Base-by-base conservation (phyloP, 345 rosid genomes). In the Moringa oleifera region DNA sequence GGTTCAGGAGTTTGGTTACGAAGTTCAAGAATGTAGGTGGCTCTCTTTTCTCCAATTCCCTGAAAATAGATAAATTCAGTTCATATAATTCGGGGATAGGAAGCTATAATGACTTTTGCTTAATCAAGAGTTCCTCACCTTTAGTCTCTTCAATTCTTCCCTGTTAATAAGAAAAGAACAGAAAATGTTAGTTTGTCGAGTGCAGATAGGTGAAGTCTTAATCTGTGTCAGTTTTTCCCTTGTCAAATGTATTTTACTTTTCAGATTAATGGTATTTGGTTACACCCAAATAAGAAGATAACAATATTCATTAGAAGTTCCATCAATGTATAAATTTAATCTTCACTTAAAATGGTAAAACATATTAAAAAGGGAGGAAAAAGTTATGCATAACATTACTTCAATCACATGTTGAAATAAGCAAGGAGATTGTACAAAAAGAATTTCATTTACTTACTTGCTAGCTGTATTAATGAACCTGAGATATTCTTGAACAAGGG, bases 21-120 rank as follows among this genome's bases (percentile, higher is more conserved):
- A 61, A 83, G 79, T 67, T 83, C 73, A 59, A 90, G 78, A 71
- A 90, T 83, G 75, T 56, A 74, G 8, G 71, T 71, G 0, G 97
- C 97, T 72, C 95, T 80, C 74, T 81, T 91, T 61, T 86, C 93
- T 69, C 93, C 93, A 20, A 91, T 88, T 57, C 97, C 97, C 97
- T 90, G 23, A 47, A 67, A 58, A 57, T 58, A 2, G 51, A 55
- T 36, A 46, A 51, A 55, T 23, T 41, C 47, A 41, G 17, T 41
- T 41, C 47, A 41, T 11, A 41, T 41, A 9, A 41, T 41, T 4
- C 12, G 8, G 1, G 1, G 12, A 51, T 10, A 28, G 53, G 8
- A 47, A 61, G 33, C 23, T 23, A 20, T 24, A 53, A 46, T 57
- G 25, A 52, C 25, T 20, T 23, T 61, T 6, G 19, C 36, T 28